Base-by-base conservation (phyloP, 495 filamentous ascomycete genomes). In the Rhypophila decipiens region DNA sequence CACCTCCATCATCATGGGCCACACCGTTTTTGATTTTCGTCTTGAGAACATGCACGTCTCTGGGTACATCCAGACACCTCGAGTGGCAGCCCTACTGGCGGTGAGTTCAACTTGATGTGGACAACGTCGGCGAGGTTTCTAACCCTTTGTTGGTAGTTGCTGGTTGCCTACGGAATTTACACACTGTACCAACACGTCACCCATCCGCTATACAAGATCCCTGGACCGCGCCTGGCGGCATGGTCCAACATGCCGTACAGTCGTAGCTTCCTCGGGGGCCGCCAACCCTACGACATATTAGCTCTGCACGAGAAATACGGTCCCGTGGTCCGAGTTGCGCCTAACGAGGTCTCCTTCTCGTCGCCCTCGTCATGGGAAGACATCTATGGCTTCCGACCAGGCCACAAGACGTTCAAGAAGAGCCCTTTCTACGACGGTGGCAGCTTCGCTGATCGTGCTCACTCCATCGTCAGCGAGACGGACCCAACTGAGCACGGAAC, bases 311-410 rank as follows among this genome's bases (percentile, higher is more conserved):
- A n/a, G n/a, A n/a, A n/a, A n/a, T 23, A 53, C n/a, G 70, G 73
- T 9, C 50, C 62, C 22, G 58, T 68, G 8, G 68, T 77, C 7
- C 67, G 73, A 4, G 63, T 69, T 31, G 68, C 64, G 1, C 73
- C 73, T 0, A 61, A 73, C 24, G 69, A 74, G 33, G 59, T 77
- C 20, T 64, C 70, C 33, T 75, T 70, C 53, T 61, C 55, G 4
- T 54, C 58, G 11, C 54, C 65, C 0, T 53, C 60, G 19, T 68
- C 71, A 8, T 74, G 60, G 61, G 65, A 64, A 24, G 68, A 74
- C 29, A 75, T 77, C 27, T 64, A 68, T 42, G 61, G 61, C 36
- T 56, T 57, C 35, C 59, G 49, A 18, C 42, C 47, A 27, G 61
- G 64, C 20, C 44, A 51, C 40, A 52, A 55, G 13, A 35, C 52